Evolutionary conservation across 2,329 filamentous ascomycete species (phyloP), one percentile per base, ranked within the genome.

Genomic region (Arthrobotrys conoides): DNA sequence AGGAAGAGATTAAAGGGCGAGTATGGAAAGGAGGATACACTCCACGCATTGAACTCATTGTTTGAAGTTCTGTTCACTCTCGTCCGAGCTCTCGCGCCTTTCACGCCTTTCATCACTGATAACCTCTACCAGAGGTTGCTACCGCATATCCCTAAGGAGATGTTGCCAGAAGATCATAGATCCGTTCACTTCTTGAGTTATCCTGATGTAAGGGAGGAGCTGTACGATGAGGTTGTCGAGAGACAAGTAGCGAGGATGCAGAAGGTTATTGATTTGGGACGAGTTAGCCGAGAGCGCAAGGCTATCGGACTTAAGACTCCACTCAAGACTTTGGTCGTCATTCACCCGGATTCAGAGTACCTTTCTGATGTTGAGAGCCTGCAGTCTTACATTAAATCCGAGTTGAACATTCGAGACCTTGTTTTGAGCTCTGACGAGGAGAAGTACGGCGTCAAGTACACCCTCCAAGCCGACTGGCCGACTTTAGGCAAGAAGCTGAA

Each of bases 401-500:
- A 98, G 85, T 87, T 98, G 64, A 99, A 98, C 83, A 88, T 99
- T 61, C 90, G 92, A 80, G 93, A 97, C 80, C 87, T 98, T 30
- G 87, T 97, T 10, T 88, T 97, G 67, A 93, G 93, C 1, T 91
- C 89, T 6, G 94, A 98, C 80, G 96, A 98, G 85, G 91, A 90
- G 70, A 93, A 92, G 84, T 97, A 97, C 86, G 93, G 94, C 69
- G 94, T 99, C 55, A 91, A 96, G 83, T 97, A 97, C 86, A 93
- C 92, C 79, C 93, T 95, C 16, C 90, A 89, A 46, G 94, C 94
- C 6, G 96, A 99, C 85, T 97, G 96, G 92, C 94, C 96, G 14
- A 92, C 93, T 1, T 88, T 99, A 16, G 96, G 96, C 81, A 97
- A 97, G 89, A 98, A 98, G 87, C 88, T 98, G 82, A 97, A 97